Base-by-base conservation (phyloP, 495 filamentous ascomycete genomes). In the Penicillium soppii region DNA sequence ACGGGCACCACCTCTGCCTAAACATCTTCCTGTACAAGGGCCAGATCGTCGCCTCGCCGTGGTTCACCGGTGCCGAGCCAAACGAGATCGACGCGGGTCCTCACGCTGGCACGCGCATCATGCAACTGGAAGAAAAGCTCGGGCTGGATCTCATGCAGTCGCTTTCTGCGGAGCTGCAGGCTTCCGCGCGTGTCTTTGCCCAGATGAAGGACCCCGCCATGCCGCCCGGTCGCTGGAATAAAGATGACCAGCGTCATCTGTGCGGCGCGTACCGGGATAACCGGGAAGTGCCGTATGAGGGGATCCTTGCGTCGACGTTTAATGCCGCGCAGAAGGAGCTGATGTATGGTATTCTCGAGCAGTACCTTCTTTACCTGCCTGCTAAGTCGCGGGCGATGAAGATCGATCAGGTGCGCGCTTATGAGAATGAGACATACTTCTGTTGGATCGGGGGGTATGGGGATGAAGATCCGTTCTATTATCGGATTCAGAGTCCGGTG, bases 201-300 rank as follows among this genome's bases (percentile, higher is more conserved):
- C 23, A 65, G 0, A 75, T 87, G 67, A 68, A 76, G 4, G 84
- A 87, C 45, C 74, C 75, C 5, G 73, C 63, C 1, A 89, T 90
- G 86, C 79, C 80, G 6, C 69, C 66, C 6, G 86, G 85, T 15
- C 76, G 87, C 42, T 89, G 85, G 84, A 89, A 91, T 69, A 81
- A 79, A 46, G 81, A 87, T 62, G 84, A 89, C 66, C 82, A 89
- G 73, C 72, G 87, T 26, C 85, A 90, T 56, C 50, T 90, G 19
- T 85, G 85, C 62, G 88, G 88, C 43, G 87, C 88, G 13, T 87
- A 84, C 63, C 78, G 84, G 32, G 88, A 91, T 58, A 91, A 91
- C 68, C 75, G 88, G 17, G 72, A 87, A 17, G 80, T 91, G 7
- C 87, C 87, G 1, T 86, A 86, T 68, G 87, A 91, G 68, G 87